A percentile compares a stretch with the other conserved stretches of the same genome.
These are phyloP conservation scores for Bipolaris sorokiniana DNA, from an alignment of 2,329 filamentous ascomycete genomes.

Conservation along the genomic window DNA sequence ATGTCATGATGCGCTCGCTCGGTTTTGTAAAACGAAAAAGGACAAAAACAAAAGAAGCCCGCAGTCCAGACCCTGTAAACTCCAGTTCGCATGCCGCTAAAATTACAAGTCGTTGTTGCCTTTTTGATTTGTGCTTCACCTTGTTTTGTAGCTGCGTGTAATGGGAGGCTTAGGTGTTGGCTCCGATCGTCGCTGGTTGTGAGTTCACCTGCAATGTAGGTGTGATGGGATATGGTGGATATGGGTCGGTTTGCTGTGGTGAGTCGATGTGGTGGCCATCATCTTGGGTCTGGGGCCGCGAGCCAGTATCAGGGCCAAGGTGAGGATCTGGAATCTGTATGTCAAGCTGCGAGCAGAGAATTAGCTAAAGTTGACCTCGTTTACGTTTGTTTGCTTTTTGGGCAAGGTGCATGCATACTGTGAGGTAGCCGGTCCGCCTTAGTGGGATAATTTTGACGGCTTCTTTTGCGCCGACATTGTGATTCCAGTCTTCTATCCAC, in stretches of 20 bases:
- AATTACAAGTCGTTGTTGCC: neutral
- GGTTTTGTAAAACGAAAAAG: neutral
- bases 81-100: slow-evolving; percentile 16
- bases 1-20: slow-evolving; percentile 9
- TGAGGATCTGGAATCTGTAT: slow-evolving; percentile 83
- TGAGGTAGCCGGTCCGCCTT: slow-evolving; percentile 86
- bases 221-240: slow-evolving; percentile 31
- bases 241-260: slow-evolving; percentile 26
- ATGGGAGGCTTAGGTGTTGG: slow-evolving; percentile 19
- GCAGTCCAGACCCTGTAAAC: slow-evolving; percentile 5
- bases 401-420: slow-evolving; percentile 58
- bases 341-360: slow-evolving; percentile 63
- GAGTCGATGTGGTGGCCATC: slow-evolving; percentile 23
- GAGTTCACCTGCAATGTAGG: slow-evolving; percentile 42
- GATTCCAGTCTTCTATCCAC: slow-evolving; percentile 90
- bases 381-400: neutral
- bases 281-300: slow-evolving; percentile 37
- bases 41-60: neutral
- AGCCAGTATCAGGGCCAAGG: slow-evolving; percentile 54
- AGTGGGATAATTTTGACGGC: slow-evolving; percentile 78
- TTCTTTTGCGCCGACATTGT: slow-evolving; percentile 63
- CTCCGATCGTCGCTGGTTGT: slow-evolving; percentile 31
- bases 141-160: neutral
- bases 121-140: neutral
- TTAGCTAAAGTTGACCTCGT: neutral